These are phyloP conservation scores for Xylaria sp. DNA, from an alignment of 495 filamentous ascomycete species.

Conservation along the genomic window DNA sequence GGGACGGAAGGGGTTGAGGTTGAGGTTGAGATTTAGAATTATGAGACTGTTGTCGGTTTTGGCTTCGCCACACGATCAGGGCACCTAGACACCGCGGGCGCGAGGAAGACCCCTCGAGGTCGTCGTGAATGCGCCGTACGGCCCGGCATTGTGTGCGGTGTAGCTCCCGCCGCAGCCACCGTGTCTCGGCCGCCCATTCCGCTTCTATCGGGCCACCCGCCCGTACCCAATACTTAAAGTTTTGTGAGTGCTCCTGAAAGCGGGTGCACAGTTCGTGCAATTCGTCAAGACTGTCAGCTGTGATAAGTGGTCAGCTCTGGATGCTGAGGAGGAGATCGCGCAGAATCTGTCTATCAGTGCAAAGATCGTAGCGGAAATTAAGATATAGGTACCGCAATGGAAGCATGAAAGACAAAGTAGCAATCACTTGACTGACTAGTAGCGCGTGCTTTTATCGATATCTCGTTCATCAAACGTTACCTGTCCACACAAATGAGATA, in stretches of 20 bases:
- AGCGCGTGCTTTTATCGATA: background rate
- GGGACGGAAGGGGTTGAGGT: background rate
- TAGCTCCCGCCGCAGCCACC: constrained; percentile 45
- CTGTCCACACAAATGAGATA: background rate
- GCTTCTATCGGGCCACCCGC: constrained; percentile 54
- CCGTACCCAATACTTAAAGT: constrained; percentile 53
- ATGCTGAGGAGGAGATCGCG: background rate
- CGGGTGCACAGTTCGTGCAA: constrained; percentile 46
- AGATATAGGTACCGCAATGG: background rate
- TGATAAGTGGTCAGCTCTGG: constrained; percentile 3
- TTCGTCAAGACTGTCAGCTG: constrained; percentile 52
- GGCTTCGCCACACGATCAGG: constrained; percentile 50
- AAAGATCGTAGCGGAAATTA: background rate
- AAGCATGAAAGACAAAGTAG: background rate
- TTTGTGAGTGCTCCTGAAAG: constrained; percentile 49
- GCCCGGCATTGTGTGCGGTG: constrained; percentile 58
- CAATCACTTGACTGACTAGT: background rate
- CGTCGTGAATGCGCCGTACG: constrained; percentile 52
- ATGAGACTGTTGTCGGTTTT: constrained; percentile 30
- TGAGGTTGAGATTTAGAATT: background rate
- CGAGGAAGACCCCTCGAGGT: constrained; percentile 35
- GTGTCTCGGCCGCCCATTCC: constrained; percentile 52
- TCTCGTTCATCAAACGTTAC: background rate
- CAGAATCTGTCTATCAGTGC: background rate
- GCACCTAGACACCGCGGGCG: constrained; percentile 52